Base-by-base conservation (phyloP, 345 rosid genomes). In the Murraya koenigii region DNA sequence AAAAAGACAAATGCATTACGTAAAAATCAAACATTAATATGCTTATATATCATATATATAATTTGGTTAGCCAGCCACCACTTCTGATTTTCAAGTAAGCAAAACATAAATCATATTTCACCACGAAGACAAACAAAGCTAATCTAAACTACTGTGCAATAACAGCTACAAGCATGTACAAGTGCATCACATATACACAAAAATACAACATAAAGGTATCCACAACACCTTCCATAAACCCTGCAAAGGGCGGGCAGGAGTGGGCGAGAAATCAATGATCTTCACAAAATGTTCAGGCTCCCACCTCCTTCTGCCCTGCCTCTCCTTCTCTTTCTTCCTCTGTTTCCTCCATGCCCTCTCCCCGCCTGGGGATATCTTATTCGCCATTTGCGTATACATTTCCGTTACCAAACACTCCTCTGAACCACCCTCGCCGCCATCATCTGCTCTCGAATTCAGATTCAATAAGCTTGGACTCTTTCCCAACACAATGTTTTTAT, bases 211-310 rank as follows among this genome's bases (percentile, higher is more conserved):
- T 26, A 23, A 55, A 36, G 25, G 66, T 19, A 55, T 54, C 69
- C 47, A 69, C 65, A 68, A 75, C 79, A 92, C 97, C 99, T 93
- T 93, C 98, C 97, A 93, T 39, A 93, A 81, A 25, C 98, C 99
- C 84, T 95, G 98, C 83, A 95, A 78, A 5, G 97, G 99, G 68
- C 90, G 89, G 23, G 85, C 70, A 1, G 76, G 68, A 2, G 92
- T 91, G 54, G 99, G 95, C 0, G 87, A 91, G 84, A 81, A 92
- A 85, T 92, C 88, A 41, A 72, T 52, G 69, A 95, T 88, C 88
- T 89, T 95, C 67, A 95, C 84, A 70, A 93, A 95, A 81, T 93
- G 95, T 83, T 91, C 94, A 7, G 94, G 85, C 80, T 91, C 98
- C 97, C 94, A 92, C 76, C 85, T 88, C 81, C 77, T 84, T 87